A percentile compares a stretch with the other conserved stretches of the same genome.
Evolutionary conservation across 192 early-diverging fungal genomes (phyloP).

Genomic region (Linnemannia hyalina): DNA sequence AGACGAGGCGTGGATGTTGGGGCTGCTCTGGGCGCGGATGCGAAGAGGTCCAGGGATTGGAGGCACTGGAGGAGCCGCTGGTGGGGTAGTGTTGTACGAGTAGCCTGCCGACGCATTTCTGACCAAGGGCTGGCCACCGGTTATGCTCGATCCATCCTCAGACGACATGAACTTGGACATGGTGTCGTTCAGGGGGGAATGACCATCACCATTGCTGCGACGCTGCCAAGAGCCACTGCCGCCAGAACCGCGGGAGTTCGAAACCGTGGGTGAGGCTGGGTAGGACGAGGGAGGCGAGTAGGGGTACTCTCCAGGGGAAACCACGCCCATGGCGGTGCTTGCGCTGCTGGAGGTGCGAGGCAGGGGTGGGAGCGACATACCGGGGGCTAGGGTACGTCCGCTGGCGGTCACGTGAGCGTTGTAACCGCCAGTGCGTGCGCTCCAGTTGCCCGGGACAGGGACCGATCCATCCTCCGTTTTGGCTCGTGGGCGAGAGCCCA

Average conservation of each 20-base stretch:
- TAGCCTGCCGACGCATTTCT: constrained; percentile 50
- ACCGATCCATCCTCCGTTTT: constrained; percentile 52
- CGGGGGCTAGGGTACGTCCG: constrained; percentile 19
- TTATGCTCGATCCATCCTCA: constrained; percentile 17
- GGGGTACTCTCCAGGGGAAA: constrained; percentile 56
- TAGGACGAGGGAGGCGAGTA: constrained; percentile 69
- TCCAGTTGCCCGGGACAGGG: constrained; percentile 41
- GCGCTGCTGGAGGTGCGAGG: constrained; percentile 49
- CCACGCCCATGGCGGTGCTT: constrained; percentile 47
- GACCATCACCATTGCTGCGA: constrained; percentile 56
- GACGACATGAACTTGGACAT: constrained; percentile 64
- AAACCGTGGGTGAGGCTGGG: constrained; percentile 67
- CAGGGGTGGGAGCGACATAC: constrained; percentile 54
- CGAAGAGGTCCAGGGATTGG: constrained; percentile 56
- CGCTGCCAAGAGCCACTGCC: constrained; percentile 55
- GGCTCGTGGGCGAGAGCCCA: constrained; percentile 36
- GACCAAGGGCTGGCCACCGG: constrained; percentile 33
- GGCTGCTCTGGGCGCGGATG: constrained; percentile 68
- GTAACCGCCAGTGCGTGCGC: constrained; percentile 17
- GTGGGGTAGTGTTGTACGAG: constrained; percentile 44
- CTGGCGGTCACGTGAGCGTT: constrained; percentile 11
- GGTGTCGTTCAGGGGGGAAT: constrained; percentile 63
- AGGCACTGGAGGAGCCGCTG: constrained; percentile 43
- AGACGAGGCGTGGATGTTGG: constrained; percentile 64
- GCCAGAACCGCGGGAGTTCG: constrained; percentile 55